Evolutionary conservation across 176 grass and related monocot species (phyloP), one percentile per base, ranked within the genome.

Genomic region (Musa acuminata): DNA sequence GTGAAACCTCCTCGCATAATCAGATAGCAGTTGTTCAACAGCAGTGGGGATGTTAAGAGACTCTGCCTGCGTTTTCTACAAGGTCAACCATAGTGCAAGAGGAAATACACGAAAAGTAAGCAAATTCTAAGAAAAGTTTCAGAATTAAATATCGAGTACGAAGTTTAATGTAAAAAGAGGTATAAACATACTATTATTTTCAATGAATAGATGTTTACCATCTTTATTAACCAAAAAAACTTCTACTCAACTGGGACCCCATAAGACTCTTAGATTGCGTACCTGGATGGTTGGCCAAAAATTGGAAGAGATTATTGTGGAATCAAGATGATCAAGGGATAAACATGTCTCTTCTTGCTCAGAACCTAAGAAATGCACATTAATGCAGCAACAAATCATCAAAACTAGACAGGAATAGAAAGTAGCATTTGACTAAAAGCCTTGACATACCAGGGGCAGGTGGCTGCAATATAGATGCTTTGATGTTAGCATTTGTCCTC

Each of bases 201-300:
- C 35, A 43, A 43, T 6, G 35, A 43, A 43, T 43, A 43, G 35
- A 43, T 43, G 4, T 43, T 43, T 43, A 43, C 35, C 3, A 43
- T 43, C 35, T 67, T 67, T 14, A 67, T 3, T 35, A 43, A 13
- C 35, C 35, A 43, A 14, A 6, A 35, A 17, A 13, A 26, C 35
- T 13, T 1, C 57, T 68, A 3, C 23, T 35, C 11, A 26, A 48
- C 13, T 68, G 1, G 63, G 11, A 68, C 6, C 65, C 11, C 13
- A 14, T 22, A 6, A 52, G 80, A 54, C 77, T 49, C 52, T 43
- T 64, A 62, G 74, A 69, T 43, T 5, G 29, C 8, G 52, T 90
- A 93, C 93, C 87, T 97, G 93, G 85, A 97, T 93, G 67, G 93
- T 84, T 72, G 93, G 93, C 93, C 93, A 97, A 75, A 97, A 97